Evolutionary conservation across 495 filamentous ascomycete genomes (phyloP).

Genomic region (Thermothielavioides terrestris): DNA sequence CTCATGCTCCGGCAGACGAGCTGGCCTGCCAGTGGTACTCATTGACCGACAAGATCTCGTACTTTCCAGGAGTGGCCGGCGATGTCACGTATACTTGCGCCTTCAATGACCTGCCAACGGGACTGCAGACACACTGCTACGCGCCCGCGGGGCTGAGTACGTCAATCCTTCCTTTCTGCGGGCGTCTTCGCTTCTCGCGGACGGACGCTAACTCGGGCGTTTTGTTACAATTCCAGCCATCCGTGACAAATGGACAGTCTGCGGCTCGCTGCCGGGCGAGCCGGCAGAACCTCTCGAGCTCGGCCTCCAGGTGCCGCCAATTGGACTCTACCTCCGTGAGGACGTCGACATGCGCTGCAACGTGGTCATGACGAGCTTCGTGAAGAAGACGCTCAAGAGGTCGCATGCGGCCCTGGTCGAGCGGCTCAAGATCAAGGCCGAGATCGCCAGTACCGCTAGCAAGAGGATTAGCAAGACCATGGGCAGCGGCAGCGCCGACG

Average conservation of each 20-base stretch:
- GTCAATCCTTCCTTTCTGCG: no score
- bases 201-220: no score
- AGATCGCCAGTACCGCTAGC: slow-evolving; percentile 13
- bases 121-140: slow-evolving; percentile 67
- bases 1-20: slow-evolving; percentile 56
- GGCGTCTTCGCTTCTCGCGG: no score
- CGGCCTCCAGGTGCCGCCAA: slow-evolving; percentile 49
- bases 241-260: slow-evolving; percentile 56
- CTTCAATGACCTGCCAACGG: slow-evolving; percentile 60
- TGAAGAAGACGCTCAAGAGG: slow-evolving; percentile 68
- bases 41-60: slow-evolving; percentile 61
- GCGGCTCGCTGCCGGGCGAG: slow-evolving; percentile 57
- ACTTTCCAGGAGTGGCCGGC: slow-evolving; percentile 58
- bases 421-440: slow-evolving; percentile 52
- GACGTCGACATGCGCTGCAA: slow-evolving; percentile 74
- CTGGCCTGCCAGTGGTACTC: slow-evolving; percentile 62
- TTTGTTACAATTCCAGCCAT: slow-evolving; percentile 49
- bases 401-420: slow-evolving; percentile 58
- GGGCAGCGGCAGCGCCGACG: not conserved
- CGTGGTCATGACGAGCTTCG: slow-evolving; percentile 58
- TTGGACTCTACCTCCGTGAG: slow-evolving; percentile 66
- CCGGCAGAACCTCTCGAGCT: slow-evolving; percentile 49
- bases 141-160: slow-evolving; percentile 36
- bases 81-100: slow-evolving; percentile 66
- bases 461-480: not conserved